These are phyloP conservation scores for Solanum verrucosum DNA, from an alignment of 257 asterid genomes.

Conservation along the genomic window DNA sequence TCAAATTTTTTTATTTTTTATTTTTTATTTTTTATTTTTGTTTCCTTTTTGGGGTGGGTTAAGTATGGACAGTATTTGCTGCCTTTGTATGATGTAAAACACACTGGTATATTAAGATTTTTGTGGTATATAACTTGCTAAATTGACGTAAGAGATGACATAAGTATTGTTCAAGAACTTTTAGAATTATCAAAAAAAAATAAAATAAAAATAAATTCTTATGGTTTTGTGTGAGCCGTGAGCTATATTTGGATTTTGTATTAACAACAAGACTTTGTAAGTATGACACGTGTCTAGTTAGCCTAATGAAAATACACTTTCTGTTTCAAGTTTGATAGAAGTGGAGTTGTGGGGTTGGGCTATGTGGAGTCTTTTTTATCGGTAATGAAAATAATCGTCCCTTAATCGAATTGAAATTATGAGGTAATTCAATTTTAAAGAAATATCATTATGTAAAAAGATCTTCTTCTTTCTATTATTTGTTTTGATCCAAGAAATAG, in stretches of 20 bases:
- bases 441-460: neutral
- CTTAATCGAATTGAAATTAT: neutral
- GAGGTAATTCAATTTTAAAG: neutral
- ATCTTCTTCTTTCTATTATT: neutral
- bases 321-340: neutral
- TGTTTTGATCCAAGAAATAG: neutral
- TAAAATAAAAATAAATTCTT: neutral
- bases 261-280: neutral
- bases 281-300: neutral
- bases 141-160: constrained; percentile 3
- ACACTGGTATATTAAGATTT: neutral
- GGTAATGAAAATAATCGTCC: neutral
- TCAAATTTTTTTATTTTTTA: too few species aligned
- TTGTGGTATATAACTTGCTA: neutral
- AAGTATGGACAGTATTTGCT: neutral
- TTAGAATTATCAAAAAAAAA: neutral
- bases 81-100: neutral
- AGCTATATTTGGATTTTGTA: neutral
- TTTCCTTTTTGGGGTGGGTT: neutral
- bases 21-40: neutral
- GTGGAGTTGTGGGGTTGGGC: neutral
- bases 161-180: neutral
- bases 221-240: neutral
- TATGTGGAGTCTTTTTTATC: neutral
- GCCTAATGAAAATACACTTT: neutral